phyloP scores from a whole-genome alignment of 495 filamentous ascomycete species.

The Aspergillus biplanus region DNA sequence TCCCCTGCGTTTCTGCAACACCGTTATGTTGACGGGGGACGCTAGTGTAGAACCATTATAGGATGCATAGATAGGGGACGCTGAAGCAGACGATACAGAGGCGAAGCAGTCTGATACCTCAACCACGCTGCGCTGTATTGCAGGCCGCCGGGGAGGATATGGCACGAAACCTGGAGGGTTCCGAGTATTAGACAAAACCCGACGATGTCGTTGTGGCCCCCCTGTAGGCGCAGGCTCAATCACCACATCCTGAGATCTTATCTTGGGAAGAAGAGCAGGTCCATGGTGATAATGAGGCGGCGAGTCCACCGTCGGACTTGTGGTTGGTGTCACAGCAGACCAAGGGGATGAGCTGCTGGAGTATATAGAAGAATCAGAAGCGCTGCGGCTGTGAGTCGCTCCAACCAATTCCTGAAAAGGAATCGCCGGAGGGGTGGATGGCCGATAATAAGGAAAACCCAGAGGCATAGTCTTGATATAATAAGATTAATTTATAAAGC shows the following conservation, averaged over 20 bases:
- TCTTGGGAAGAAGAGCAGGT: constrained; percentile 82
- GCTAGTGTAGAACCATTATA: constrained; percentile 45
- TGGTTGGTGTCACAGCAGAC: constrained; percentile 70
- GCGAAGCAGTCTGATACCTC: constrained; percentile 65
- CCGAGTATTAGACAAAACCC: constrained; percentile 60
- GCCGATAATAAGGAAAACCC: constrained; percentile 49
- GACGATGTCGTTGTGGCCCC: constrained; percentile 52
- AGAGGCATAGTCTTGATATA: constrained; percentile 46
- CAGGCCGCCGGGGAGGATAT: constrained; percentile 42
- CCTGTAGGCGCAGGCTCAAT: constrained; percentile 56
- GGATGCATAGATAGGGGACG: constrained; percentile 43
- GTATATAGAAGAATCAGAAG: constrained; percentile 55
- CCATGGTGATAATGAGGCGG: constrained; percentile 77
- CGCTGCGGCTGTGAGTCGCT: constrained; percentile 46
- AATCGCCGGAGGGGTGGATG: constrained; percentile 48
- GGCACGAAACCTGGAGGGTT: constrained; percentile 52
- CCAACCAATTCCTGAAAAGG: constrained; percentile 37
- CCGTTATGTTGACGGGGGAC: constrained; percentile 69
- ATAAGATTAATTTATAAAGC: neutral
- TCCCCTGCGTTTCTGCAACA: constrained; percentile 50
- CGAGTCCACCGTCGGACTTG: constrained; percentile 69
- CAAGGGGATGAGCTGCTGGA: constrained; percentile 78
- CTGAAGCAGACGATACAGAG: constrained; percentile 56
- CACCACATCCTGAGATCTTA: constrained; percentile 81
- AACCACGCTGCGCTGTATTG: constrained; percentile 59